These are phyloP conservation scores for Penicillium macrosclerotiorum DNA, from an alignment of 495 filamentous ascomycete genomes.

Conservation along the genomic window DNA sequence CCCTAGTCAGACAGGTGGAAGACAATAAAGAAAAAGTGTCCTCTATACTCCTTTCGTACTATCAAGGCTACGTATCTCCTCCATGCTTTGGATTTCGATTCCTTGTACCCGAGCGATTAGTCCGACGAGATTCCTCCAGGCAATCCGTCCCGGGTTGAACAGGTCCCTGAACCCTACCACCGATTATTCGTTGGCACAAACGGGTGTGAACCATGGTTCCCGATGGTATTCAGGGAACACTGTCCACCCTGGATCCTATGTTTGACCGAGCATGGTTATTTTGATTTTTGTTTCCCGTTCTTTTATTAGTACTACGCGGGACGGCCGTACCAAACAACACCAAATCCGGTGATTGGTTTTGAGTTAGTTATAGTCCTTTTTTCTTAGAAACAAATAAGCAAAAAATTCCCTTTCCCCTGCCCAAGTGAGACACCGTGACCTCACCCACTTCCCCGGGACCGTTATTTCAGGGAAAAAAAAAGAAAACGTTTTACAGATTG, in stretches of 20 bases:
- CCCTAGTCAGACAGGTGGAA: neutral
- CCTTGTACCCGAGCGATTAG: slow-evolving; percentile 5
- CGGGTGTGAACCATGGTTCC: slow-evolving; percentile 19
- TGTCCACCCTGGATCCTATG: slow-evolving; percentile 4
- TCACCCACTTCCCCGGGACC: slow-evolving; percentile 2
- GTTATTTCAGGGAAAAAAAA: slow-evolving; percentile 5
- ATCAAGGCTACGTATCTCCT: neutral
- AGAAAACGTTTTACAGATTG: neutral
- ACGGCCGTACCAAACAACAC: no score
- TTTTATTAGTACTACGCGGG: neutral
- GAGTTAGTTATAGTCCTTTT: no score
- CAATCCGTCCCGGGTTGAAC: neutral
- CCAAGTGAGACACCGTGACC: neutral
- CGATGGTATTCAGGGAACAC: slow-evolving; percentile 8
- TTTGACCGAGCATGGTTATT: no score
- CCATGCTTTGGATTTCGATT: no score
- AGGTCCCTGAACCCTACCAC: neutral
- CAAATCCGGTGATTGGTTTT: no score
- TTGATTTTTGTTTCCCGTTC: neutral
- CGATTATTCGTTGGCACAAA: slow-evolving; percentile 12
- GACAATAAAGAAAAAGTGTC: neutral
- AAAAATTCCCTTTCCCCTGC: slow-evolving; percentile 3
- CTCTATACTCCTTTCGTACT: neutral
- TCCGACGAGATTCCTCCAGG: neutral
- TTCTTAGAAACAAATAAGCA: neutral